phyloP scores from a whole-genome alignment of 306 rosid species.

The Castanea crenata region DNA sequence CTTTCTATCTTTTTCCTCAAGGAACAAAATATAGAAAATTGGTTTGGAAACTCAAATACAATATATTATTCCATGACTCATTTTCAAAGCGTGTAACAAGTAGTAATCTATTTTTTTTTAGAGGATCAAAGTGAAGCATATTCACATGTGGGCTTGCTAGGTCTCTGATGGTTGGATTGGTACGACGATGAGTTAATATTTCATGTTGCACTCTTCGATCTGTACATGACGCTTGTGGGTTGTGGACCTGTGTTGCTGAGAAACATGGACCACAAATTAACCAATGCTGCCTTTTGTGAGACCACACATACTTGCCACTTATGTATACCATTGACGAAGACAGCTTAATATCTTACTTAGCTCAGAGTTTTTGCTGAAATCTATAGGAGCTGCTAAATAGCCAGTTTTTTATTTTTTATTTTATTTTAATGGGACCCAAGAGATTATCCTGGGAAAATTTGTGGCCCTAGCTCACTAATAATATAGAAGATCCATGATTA shows the following conservation, averaged over 20 bases:
- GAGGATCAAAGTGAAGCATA: too few species aligned
- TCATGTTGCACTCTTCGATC: neutral
- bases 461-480: neutral
- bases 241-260: constrained; percentile 34
- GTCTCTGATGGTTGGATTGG: neutral
- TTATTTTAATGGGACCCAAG: neutral
- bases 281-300: constrained; percentile 51
- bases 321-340: constrained; percentile 44
- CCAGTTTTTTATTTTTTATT: neutral
- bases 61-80: too few species aligned
- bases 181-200: neutral
- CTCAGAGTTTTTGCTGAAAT: neutral
- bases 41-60: too few species aligned
- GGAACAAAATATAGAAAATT: too few species aligned
- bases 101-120: too few species aligned
- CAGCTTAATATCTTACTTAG: constrained; percentile 39
- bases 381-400: neutral
- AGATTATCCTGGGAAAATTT: neutral
- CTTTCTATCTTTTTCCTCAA: too few species aligned
- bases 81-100: too few species aligned
- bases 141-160: neutral
- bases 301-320: constrained; percentile 75
- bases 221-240: constrained; percentile 48
- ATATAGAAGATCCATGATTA: neutral
- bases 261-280: constrained; percentile 52